Evolutionary conservation across 192 early-diverging fungal genomes (phyloP).

Genomic region (Umbelopsis ramanniana): DNA sequence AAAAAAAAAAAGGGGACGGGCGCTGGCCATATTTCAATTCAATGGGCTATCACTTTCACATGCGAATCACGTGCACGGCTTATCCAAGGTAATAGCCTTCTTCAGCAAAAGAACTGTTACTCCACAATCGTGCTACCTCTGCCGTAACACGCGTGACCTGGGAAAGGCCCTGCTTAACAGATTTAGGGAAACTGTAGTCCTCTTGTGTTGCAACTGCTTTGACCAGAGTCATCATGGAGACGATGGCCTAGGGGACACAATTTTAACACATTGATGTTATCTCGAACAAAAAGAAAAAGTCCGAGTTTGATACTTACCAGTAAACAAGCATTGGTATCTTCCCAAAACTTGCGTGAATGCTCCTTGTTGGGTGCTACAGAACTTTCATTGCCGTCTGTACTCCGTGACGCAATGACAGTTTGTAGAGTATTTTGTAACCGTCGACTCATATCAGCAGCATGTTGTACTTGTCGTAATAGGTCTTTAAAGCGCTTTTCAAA

Average conservation of each 20-base stretch:
- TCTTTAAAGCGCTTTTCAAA: slow-evolving; percentile 25
- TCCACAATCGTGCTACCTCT: slow-evolving; percentile 39
- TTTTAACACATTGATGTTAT: too few relatives aligned
- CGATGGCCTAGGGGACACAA: slow-evolving; percentile 23
- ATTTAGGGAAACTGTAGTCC: slow-evolving; percentile 37
- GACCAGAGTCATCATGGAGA: slow-evolving; percentile 30
- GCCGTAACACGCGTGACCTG: slow-evolving; percentile 39
- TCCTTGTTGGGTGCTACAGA: slow-evolving; percentile 1
- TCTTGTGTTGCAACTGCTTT: slow-evolving; percentile 39
- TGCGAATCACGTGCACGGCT: slow-evolving; percentile 9
- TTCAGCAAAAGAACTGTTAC: slow-evolving; percentile 36
- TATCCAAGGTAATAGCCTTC: slow-evolving; percentile 34
- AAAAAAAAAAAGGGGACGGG: not conserved
- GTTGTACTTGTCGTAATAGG: slow-evolving; percentile 21
- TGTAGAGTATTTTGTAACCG: slow-evolving; percentile 25
- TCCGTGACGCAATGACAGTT: slow-evolving; percentile 19
- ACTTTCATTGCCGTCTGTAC: not conserved
- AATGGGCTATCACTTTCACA: not conserved
- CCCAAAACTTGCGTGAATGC: slow-evolving; percentile 28
- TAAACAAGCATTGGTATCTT: slow-evolving; percentile 37
- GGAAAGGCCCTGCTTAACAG: slow-evolving; percentile 37
- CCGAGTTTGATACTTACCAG: slow-evolving; percentile 32
- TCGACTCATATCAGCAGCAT: slow-evolving; percentile 24
- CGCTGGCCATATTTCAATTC: not conserved
- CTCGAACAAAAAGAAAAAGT: too few relatives aligned